Evolutionary conservation across 2,329 filamentous ascomycete genomes (phyloP).

Genomic region (Penicillium brevicompactum): DNA sequence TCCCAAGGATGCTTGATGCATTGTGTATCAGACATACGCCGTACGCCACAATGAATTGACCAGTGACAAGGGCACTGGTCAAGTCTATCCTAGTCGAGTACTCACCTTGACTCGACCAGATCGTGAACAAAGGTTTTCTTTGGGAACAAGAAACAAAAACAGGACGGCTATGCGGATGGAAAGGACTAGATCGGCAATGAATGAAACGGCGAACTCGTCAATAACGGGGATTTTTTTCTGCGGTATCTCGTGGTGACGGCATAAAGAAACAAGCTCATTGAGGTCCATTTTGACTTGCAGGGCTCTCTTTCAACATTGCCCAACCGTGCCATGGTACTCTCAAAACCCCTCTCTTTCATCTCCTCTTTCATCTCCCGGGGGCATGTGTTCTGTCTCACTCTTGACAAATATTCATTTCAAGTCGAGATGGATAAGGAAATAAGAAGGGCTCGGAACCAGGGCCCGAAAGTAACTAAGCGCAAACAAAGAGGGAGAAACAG

Average conservation of each 20-base stretch:
- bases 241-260: slow-evolving; percentile 39
- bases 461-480: slow-evolving; percentile 19
- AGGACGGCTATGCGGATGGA: not conserved
- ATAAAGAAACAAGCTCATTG: slow-evolving; percentile 30
- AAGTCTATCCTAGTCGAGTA: not conserved
- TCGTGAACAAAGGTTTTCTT: not conserved
- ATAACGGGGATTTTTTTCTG: slow-evolving; percentile 36
- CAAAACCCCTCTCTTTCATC: slow-evolving; percentile 8
- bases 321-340: slow-evolving; percentile 3
- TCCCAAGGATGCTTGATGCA: not conserved
- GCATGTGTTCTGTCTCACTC: not conserved
- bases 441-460: slow-evolving; percentile 10
- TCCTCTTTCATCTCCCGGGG: slow-evolving; percentile 9
- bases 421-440: slow-evolving; percentile 12
- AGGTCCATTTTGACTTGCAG: slow-evolving; percentile 17
- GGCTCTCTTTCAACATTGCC: slow-evolving; percentile 14
- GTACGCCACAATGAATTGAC: slow-evolving; percentile 2
- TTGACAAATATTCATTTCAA: slow-evolving; percentile 17
- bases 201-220: slow-evolving; percentile 28
- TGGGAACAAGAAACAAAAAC: too few species aligned
- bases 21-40: slow-evolving; percentile 3
- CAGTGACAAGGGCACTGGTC: not conserved
- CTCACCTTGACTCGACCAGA: slow-evolving; percentile 6
- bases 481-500: slow-evolving; percentile 19
- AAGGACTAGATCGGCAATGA: not conserved